A percentile compares a stretch with the other conserved stretches of the same genome.
phyloP scores from a whole-genome alignment of 495 filamentous ascomycete species.

The Glonium stellatum region DNA sequence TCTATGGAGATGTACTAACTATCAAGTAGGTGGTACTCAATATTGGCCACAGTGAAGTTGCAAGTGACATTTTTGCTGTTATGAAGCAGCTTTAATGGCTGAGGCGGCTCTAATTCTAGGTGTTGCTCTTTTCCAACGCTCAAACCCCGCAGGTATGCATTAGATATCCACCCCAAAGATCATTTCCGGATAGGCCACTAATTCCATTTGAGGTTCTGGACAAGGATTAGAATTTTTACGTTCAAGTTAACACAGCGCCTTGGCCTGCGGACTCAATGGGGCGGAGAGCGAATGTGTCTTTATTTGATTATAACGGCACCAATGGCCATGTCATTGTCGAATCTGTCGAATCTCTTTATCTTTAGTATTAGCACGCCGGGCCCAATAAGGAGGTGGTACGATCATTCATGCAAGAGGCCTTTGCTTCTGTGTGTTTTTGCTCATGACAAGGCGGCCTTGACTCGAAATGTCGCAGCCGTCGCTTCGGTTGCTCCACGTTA shows the following conservation, averaged over 20 bases:
- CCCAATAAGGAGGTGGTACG: too few relatives aligned
- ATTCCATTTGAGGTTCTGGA: background rate
- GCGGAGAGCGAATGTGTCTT: background rate
- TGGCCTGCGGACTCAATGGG: constrained; percentile 5
- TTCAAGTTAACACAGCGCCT: constrained; percentile 1
- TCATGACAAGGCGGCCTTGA: too few relatives aligned
- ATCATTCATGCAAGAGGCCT: too few relatives aligned
- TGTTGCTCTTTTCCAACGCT: background rate
- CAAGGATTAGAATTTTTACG: constrained; percentile 5
- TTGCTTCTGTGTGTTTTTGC: too few relatives aligned
- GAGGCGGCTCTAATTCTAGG: constrained; percentile 23
- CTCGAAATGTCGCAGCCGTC: too few relatives aligned
- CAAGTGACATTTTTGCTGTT: constrained; percentile 24
- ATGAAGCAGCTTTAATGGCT: constrained; percentile 26
- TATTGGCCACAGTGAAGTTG: constrained; percentile 32
- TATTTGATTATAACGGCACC: background rate
- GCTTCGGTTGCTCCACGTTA: too few relatives aligned
- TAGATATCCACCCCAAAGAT: background rate
- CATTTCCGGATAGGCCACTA: background rate
- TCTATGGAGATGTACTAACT: background rate
- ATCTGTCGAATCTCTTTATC: too few relatives aligned
- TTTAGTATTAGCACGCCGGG: too few relatives aligned
- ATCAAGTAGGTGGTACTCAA: constrained; percentile 24
- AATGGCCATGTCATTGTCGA: too few relatives aligned
- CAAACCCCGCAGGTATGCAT: constrained; percentile 6